Evolutionary conservation across 306 rosid species (phyloP), one percentile per base, ranked within the genome.

Genomic region (Crataegus laevigata): DNA sequence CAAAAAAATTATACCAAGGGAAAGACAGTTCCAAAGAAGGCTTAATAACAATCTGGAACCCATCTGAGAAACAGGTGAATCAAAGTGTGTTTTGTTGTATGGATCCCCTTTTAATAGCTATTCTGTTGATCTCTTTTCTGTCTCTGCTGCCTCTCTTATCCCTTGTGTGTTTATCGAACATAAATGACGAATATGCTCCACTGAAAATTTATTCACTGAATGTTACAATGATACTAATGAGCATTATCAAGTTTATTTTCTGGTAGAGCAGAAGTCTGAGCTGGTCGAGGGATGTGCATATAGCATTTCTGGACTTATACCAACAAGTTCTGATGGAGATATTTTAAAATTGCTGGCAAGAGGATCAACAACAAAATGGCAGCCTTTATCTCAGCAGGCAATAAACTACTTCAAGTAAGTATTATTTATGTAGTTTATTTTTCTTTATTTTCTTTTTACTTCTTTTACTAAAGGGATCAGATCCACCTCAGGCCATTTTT

Each of bases 261-360:
- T 77, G 55, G 82, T 77, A 68, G 82, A 84, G 72, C 84, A 94
- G 98, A 81, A 77, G 68, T 82, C 80, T 74, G 97, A 86, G 82
- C 88, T 94, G 89, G 87, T 73, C 29, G 98, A 94, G 87, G 98
- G 98, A 51, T 85, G 73, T 74, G 97, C 94, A 82, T 94, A 91
- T 74, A 71, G 73, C 51, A 77, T 93, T 84, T 43, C 89, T 21
- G 97, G 94, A 59, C 97, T 94, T 74, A 64, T 65, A 57, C 94
- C 98, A 30, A 84, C 80, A 42, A 82, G 78, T 81, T 75, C 82
- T 47, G 87, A 89, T 84, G 85, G 79, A 8, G 84, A 82, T 80
- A 88, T 75, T 75, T 90, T 89, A 67, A 81, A 81, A 76, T 85
- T 94, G 86, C 94, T 87, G 71, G 82, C 88, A 64, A 86, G 79